Conservation (phyloP, 1,284 basidiomycete species). For the Blastosporella zonata region DNA sequence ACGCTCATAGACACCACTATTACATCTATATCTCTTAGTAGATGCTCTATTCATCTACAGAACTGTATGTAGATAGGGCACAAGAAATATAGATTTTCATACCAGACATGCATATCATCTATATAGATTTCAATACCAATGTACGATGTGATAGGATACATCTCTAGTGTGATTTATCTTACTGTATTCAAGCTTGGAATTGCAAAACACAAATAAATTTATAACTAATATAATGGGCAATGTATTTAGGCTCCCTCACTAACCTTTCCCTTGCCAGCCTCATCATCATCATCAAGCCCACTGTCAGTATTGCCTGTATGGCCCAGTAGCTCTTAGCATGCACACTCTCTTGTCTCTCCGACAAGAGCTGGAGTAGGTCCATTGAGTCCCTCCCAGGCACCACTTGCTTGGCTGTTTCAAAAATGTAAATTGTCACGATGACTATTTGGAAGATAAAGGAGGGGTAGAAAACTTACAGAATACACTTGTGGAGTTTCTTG, state of each 20-base stretch:
- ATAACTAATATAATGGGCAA: neutral
- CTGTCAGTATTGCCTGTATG: slow-evolving; percentile 8
- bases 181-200: no score
- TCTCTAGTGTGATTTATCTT: neutral
- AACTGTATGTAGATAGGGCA: neutral
- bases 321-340: slow-evolving; percentile 2
- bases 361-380: neutral
- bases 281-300: slow-evolving; percentile 1
- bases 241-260: neutral
- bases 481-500: slow-evolving; percentile 9
- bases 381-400: neutral
- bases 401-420: neutral
- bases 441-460: neutral
- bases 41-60: neutral
- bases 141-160: neutral
- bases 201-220: neutral
- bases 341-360: slow-evolving; percentile 5
- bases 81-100: neutral
- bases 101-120: neutral
- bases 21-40: neutral
- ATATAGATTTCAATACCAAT: neutral
- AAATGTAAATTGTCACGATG: neutral
- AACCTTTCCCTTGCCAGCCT: neutral
- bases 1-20: neutral
- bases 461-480: slow-evolving; percentile 7